Percentiles rank a stretch among this genome's conserved stretches.
Evolutionary conservation across 2,329 filamentous ascomycete genomes (phyloP).

Genomic region (Drechslera avenae): DNA sequence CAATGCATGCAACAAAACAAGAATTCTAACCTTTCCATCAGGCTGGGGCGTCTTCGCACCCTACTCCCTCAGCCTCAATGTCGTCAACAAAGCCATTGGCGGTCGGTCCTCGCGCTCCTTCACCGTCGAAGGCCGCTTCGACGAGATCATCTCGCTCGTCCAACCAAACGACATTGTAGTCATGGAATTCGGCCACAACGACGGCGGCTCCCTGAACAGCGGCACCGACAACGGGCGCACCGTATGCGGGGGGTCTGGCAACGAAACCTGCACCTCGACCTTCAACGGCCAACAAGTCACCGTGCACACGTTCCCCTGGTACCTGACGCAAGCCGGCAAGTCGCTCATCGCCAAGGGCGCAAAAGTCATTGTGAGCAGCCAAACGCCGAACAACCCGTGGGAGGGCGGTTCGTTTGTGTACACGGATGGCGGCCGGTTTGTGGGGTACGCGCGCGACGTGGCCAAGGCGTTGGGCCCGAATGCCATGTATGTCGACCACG

Average conservation of each 20-base stretch:
- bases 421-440: constrained; percentile 57
- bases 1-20: too few species aligned
- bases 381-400: constrained; percentile 69
- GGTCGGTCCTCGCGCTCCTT: constrained; percentile 71
- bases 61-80: constrained; percentile 56
- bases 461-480: constrained; percentile 52
- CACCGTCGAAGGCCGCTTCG: constrained; percentile 69
- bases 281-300: constrained; percentile 60
- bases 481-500: constrained; percentile 63
- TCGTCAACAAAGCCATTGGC: constrained; percentile 68
- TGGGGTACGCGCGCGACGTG: constrained; percentile 59
- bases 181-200: constrained; percentile 76
- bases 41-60: constrained; percentile 69
- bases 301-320: constrained; percentile 65
- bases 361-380: constrained; percentile 63
- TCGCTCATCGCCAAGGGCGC: constrained; percentile 61
- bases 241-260: constrained; percentile 62
- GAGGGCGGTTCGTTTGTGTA: constrained; percentile 61
- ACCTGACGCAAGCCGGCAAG: constrained; percentile 63
- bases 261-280: constrained; percentile 59
- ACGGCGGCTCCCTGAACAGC: constrained; percentile 61
- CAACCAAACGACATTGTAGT: constrained; percentile 67
- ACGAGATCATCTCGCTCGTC: constrained; percentile 59
- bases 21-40: constrained; percentile 18
- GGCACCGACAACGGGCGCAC: constrained; percentile 64